Evolutionary conservation across 345 rosid genomes (phyloP).

Genomic region (Citrus trifoliata): DNA sequence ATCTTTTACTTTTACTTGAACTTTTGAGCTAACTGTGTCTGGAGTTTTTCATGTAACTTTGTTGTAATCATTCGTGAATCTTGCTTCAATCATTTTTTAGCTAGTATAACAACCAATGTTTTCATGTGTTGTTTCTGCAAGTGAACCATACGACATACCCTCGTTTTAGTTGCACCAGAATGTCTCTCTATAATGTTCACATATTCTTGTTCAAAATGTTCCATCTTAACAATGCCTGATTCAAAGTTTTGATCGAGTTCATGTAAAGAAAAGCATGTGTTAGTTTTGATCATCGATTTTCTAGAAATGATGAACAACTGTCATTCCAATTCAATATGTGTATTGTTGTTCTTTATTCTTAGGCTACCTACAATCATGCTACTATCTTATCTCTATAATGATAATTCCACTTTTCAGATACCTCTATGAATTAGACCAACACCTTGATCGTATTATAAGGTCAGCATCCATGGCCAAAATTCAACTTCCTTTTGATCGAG

Average conservation of each 20-base stretch:
- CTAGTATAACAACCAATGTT: not conserved
- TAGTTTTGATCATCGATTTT: not conserved
- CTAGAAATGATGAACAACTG: not conserved
- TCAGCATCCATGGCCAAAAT: constrained; percentile 84
- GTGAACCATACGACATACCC: not conserved
- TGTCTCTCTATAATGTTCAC: not conserved
- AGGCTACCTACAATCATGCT: not conserved
- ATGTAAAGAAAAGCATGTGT: not conserved
- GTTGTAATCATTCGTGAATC: not conserved
- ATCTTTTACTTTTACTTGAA: not conserved
- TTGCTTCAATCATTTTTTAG: not conserved
- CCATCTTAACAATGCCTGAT: not conserved
- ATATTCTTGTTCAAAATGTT: not conserved
- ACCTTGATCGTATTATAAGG: constrained; percentile 76
- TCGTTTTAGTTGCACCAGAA: not conserved
- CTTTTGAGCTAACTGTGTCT: not conserved
- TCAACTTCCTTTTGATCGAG: constrained; percentile 51
- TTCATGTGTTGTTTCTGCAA: not conserved
- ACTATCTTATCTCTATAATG: not conserved
- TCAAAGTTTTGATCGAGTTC: not conserved
- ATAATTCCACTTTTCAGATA: constrained; percentile 34
- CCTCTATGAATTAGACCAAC: constrained; percentile 88
- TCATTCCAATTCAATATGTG: not conserved
- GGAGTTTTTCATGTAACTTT: not conserved
- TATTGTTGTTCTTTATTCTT: not conserved